Evolutionary conservation across 148 eudicot species (phyloP), one percentile per base, ranked within the genome.

Genomic region (Camellia japonica): DNA sequence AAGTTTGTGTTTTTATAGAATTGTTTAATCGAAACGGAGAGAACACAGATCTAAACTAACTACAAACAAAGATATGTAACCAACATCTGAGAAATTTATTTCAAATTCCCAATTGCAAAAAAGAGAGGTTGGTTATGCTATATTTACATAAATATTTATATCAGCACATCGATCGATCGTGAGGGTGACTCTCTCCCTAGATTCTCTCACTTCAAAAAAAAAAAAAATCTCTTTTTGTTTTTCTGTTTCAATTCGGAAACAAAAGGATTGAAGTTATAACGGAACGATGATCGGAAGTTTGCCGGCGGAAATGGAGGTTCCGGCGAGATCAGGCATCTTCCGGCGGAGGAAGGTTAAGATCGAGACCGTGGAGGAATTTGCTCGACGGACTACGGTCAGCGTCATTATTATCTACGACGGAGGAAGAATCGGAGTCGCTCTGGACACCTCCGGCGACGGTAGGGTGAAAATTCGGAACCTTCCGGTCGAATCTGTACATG

Each of bases 371-470:
- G 12, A 83, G 51, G 18, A 54, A 0, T 18, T 81, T 70, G 80
- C 58, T 76, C 42, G 66, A 54, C 68, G 68, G 38, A n/a, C 63
- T 68, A 16, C 82, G 79, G 41, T 49, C 52, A 6, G 63, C 44
- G 63, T 59, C 69, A 15, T 56, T 62, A 75, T 66, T 72, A 77
- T 80, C 83, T 2, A 82, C 79, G 20, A 85, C 81, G 61, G 88
- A 83, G 7, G 88, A 82, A 0, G 85, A 85, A 10, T 83, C 86
- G n/a, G 88, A 85, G 55, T 85, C 83, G 75, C 82, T 78, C 58
- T 68, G 80, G 66, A 63, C 82, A 3, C 49, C 54, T 14, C 23
- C 78, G 13, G 64, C 75, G 59, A 42, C 23, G 14, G 46, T 12
- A 0, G 54, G 79, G 4, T 30, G 47, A 1, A 43, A 59, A n/a